Conservation (phyloP, 192 early-diverging fungal genomes). For the Coemansia asiatica region DNA sequence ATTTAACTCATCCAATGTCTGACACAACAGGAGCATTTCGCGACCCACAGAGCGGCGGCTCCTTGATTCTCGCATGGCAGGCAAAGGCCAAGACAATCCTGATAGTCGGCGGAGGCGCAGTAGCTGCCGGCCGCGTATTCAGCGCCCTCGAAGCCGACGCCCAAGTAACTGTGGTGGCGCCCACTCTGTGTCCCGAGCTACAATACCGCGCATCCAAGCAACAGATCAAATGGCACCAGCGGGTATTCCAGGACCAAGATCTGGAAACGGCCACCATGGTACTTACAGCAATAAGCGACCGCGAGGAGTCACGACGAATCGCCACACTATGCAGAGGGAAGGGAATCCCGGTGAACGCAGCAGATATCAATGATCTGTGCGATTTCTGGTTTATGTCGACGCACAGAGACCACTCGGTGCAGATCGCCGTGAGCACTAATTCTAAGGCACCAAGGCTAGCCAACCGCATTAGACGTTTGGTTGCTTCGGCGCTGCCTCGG, state of each 20-base stretch:
- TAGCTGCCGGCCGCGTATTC: conserved; percentile 81
- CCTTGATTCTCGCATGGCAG: conserved; percentile 82
- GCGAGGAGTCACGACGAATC: conserved; percentile 66
- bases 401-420: conserved; percentile 78
- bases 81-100: conserved; percentile 71
- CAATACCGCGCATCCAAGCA: conserved; percentile 58
- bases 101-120: conserved; percentile 87
- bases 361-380: conserved; percentile 86
- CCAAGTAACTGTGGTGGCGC: conserved; percentile 73
- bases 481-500: conserved; percentile 63
- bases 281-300: conserved; percentile 73
- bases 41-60: conserved; percentile 64
- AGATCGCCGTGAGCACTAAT: conserved; percentile 87
- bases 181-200: conserved; percentile 67
- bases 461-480: conserved; percentile 71
- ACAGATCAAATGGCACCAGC: conserved; percentile 58
- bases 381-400: conserved; percentile 94
- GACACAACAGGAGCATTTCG: conserved; percentile 39
- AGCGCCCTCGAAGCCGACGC: conserved; percentile 81
- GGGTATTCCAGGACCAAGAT: conserved; percentile 54
- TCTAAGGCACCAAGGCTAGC: conserved; percentile 85
- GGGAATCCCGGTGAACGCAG: conserved; percentile 89
- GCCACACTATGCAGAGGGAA: conserved; percentile 60
- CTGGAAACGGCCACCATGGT: conserved; percentile 58
- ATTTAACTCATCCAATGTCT: conserved; percentile 19